Evolutionary conservation across 2,329 filamentous ascomycete genomes (phyloP).

Genomic region (Diaporthe ampelina): DNA sequence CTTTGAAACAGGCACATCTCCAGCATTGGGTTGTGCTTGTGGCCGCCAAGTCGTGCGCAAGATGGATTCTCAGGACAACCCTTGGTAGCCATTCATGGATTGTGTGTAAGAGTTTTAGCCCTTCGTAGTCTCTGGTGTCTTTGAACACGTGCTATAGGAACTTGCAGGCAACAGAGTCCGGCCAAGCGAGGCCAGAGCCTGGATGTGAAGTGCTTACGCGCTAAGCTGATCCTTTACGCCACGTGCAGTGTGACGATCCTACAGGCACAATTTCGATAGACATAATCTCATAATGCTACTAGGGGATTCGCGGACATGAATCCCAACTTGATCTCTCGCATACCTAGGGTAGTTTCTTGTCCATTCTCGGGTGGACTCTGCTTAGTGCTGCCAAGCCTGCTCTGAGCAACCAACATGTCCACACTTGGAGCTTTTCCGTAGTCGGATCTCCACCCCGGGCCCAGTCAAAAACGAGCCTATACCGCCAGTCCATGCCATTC

Average conservation of each 20-base stretch:
- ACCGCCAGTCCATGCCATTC: background rate
- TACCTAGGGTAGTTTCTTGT: background rate
- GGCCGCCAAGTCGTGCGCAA: background rate
- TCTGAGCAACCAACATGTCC: too few relatives aligned
- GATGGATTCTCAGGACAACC: too few relatives aligned
- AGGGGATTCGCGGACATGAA: background rate
- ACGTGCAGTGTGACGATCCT: slow-evolving; percentile 1
- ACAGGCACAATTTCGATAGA: too few relatives aligned
- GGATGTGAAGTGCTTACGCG: background rate
- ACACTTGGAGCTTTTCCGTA: background rate
- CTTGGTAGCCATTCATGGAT: background rate
- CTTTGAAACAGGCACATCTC: background rate
- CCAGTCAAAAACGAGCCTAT: background rate
- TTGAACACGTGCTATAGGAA: too few relatives aligned
- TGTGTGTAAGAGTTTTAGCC: background rate
- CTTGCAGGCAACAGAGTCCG: background rate
- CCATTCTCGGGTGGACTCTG: background rate
- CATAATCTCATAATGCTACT: too few relatives aligned
- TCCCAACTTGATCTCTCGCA: too few relatives aligned
- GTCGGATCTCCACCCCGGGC: too few relatives aligned
- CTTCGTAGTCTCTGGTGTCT: too few relatives aligned
- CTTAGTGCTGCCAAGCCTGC: background rate
- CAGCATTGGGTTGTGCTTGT: background rate
- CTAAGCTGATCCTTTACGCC: background rate
- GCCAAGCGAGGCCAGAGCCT: background rate